Evolutionary conservation across 352 stramenopile species (phyloP).

Genomic region (Peronospora belbahrii): DNA sequence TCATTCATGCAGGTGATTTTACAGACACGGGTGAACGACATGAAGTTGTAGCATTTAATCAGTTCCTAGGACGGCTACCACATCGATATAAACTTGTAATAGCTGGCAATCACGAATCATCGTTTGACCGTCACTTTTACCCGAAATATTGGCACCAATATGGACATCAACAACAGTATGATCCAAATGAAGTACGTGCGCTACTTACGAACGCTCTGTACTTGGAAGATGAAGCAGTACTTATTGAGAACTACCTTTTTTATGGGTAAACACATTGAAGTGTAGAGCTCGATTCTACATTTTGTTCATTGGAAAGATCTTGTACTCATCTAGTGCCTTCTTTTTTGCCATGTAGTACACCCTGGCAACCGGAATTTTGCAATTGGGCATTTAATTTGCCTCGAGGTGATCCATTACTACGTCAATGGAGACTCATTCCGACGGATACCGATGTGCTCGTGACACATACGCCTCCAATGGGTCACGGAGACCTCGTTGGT

Average conservation of each 20-base stretch:
- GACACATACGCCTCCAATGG: slow-evolving; percentile 81
- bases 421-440: slow-evolving; percentile 48
- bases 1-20: slow-evolving; percentile 88
- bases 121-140: slow-evolving; percentile 67
- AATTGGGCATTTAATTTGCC: slow-evolving; percentile 77
- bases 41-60: slow-evolving; percentile 64
- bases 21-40: slow-evolving; percentile 59
- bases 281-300: too few relatives aligned
- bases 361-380: slow-evolving; percentile 81
- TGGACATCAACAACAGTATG: slow-evolving; percentile 53
- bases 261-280: slow-evolving; percentile 42
- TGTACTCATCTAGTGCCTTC: too few relatives aligned
- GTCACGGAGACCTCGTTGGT: slow-evolving; percentile 57
- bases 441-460: slow-evolving; percentile 78
- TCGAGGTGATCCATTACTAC: slow-evolving; percentile 31
- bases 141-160: slow-evolving; percentile 64
- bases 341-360: slow-evolving; percentile 24
- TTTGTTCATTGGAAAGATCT: too few relatives aligned
- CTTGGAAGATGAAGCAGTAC: slow-evolving; percentile 61
- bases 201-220: slow-evolving; percentile 73
- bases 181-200: slow-evolving; percentile 57
- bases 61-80: slow-evolving; percentile 53
- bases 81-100: slow-evolving; percentile 77
- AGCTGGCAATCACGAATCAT: slow-evolving; percentile 79
- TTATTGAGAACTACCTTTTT: slow-evolving; percentile 68